Percentiles rank a stretch among this genome's conserved stretches.
Evolutionary conservation across 768 basidiomycete species (phyloP).

Genomic region (Rhodocollybia butyracea): DNA sequence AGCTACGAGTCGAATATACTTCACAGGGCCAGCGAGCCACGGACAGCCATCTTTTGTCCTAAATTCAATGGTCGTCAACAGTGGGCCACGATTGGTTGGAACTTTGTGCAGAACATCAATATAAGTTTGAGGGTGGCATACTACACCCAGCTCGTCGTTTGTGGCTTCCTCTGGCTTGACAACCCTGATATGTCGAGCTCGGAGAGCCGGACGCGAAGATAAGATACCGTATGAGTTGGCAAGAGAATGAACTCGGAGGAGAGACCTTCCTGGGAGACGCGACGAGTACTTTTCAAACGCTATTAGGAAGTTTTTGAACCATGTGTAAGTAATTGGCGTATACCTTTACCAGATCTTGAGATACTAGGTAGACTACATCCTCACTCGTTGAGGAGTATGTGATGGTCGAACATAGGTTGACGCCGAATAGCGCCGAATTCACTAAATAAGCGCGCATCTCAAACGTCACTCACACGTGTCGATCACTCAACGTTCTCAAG

Average conservation of each 20-base stretch:
- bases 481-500: too few relatives aligned
- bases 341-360: too few relatives aligned
- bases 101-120: conserved; percentile 50
- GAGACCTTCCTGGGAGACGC: conserved; percentile 63
- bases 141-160: conserved; percentile 48
- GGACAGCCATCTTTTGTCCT: conserved; percentile 79
- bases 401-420: too few relatives aligned
- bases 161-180: conserved; percentile 55
- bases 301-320: too few relatives aligned
- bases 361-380: too few relatives aligned
- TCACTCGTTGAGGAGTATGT: too few relatives aligned
- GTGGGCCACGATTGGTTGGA: conserved; percentile 6
- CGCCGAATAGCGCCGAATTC: too few relatives aligned
- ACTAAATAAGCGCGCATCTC: too few relatives aligned
- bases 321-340: too few relatives aligned
- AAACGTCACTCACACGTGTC: too few relatives aligned
- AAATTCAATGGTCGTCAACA: conserved; percentile 38
- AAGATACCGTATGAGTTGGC: conserved; percentile 51
- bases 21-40: conserved; percentile 60
- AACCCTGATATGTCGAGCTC: conserved; percentile 36
- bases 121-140: conserved; percentile 77
- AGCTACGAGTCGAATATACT: conserved; percentile 70
- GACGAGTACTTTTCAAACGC: conserved; percentile 50
- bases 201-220: conserved; percentile 22
- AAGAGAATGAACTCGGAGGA: conserved; percentile 65